Base-by-base conservation (phyloP, 2,329 filamentous ascomycete genomes). In the Esteya vermicola region DNA sequence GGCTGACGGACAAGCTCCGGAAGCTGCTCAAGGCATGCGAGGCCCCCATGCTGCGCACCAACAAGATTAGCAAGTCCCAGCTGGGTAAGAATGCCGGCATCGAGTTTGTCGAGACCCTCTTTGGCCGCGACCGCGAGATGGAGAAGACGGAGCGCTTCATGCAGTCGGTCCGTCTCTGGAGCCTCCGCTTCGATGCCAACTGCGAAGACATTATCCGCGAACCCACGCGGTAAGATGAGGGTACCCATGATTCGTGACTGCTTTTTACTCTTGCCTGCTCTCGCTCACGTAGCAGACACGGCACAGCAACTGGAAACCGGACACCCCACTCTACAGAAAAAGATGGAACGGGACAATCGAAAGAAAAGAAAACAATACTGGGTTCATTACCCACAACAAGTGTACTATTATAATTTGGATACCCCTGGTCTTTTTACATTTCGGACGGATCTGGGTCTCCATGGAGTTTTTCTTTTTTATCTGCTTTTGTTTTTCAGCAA, bases 61-160 rank as follows among this genome's bases (percentile, higher is more conserved):
- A 81, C 51, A 89, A 85, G 70, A 73, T 84, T 60, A 79, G 78
- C 59, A 75, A 77, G 44, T 62, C 72, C 31, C 78, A 78, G 57
- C 83, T 96, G 60, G 89, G 88, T 55, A 88, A 86, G 68, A 89
- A 85, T 58, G 85, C 85, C 40, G 91, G 91, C 38, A 81, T 83
- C 51, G 88, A 95, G 65, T 96, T 98, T 53, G 89, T 98, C 53
- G 81, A 95, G 58, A 88, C 85, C 39, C 84, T 98, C 51, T 96
- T 96, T 52, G 89, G 88, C 48, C 79, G 82, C 47, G 89, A 96
- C 55, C 75, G 86, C 47, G 84, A 95, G 63, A 70, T 95, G 41
- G 79, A 88, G 58, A 79, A 79, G 60, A 95, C 89, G 3, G 85
- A 95, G 67, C 84, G 82, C 60, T 76, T 95, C 61, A 96, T 96